Evolutionary conservation across 768 basidiomycete genomes (phyloP), one percentile per base, ranked within the genome.

Genomic region (Roridomyces roridus): DNA sequence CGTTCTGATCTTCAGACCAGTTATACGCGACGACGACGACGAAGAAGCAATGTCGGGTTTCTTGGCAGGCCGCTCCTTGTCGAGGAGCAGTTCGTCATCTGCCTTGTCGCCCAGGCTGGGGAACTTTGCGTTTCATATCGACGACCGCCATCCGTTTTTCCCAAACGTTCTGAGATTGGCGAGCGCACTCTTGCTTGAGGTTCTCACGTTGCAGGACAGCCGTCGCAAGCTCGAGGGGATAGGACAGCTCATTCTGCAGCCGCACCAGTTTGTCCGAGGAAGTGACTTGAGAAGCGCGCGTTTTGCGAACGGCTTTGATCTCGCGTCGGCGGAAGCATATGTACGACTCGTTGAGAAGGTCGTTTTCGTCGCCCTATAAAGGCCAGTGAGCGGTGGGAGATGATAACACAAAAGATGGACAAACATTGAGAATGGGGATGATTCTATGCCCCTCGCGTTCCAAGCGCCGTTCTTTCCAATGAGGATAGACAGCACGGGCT

Each of bases 271-370:
- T 92, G 67, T 98, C 96, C 11, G 95, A 63, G 9, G 91, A 94
- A 0, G 91, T 89, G 11, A 88, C 88, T 67, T 98, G 96, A 2
- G 91, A 91, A 11, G 95, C 89, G 11, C 96, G 87, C 12, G 96
- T 98, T 77, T 98, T 98, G 57, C 97, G 87, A 39, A 93, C 85
- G 5, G 92, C 87, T 72, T 98, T 98, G 72, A 91, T 89, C 70
- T 98, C 96, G 49, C 96, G 88, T 52, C 96, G 84, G 37, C 97
- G 87, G 82, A 99, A 99, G 74, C 97, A 99, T 44, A 98, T 92
- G 62, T 98, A 98, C 0, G 97, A 96, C 65, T 96, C 95, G 51
- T 93, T 94, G 60, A 83, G 82, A 41, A 87, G 86, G 70, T 97
- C 95, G 21, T 89, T 83, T 74, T 98, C 96, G 70, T 98, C 96